Conservation (phyloP, 2,329 filamentous ascomycete genomes). For the Xylaria sp. region DNA sequence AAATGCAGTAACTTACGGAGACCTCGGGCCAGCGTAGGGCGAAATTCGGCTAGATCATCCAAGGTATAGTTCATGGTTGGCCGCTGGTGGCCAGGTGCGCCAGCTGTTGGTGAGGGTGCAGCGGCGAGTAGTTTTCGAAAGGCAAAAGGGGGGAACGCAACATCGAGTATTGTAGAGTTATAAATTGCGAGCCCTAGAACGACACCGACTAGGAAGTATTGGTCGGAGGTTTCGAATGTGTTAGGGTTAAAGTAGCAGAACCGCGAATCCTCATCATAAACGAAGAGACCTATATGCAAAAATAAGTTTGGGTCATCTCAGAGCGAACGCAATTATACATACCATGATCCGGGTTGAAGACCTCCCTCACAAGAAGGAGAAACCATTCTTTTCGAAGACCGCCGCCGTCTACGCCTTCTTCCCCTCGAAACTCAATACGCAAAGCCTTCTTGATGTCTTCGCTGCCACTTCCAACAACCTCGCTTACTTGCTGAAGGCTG, state of each 20-base stretch:
- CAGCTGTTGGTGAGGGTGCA: conserved; percentile 70
- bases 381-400: conserved; percentile 97
- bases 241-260: conserved; percentile 95
- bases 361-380: conserved; percentile 83
- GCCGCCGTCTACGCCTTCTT: conserved; percentile 91
- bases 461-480: conserved; percentile 81
- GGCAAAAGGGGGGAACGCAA: conserved; percentile 87
- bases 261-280: conserved; percentile 89
- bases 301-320: conserved; percentile 24
- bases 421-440: conserved; percentile 84
- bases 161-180: conserved; percentile 91
- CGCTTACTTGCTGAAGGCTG: conserved; percentile 84
- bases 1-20: conserved; percentile 82
- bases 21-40: conserved; percentile 79
- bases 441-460: conserved; percentile 93
- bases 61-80: conserved; percentile 78
- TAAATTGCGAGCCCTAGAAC: conserved; percentile 91
- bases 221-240: conserved; percentile 89
- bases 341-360: conserved; percentile 93
- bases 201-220: conserved; percentile 90
- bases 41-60: conserved; percentile 84
- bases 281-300: conserved; percentile 76
- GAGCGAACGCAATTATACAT: conserved; percentile 50
- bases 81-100: conserved; percentile 66
- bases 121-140: conserved; percentile 88